Conservation (phyloP, 768 basidiomycete genomes). For the Scleroderma citrinum region DNA sequence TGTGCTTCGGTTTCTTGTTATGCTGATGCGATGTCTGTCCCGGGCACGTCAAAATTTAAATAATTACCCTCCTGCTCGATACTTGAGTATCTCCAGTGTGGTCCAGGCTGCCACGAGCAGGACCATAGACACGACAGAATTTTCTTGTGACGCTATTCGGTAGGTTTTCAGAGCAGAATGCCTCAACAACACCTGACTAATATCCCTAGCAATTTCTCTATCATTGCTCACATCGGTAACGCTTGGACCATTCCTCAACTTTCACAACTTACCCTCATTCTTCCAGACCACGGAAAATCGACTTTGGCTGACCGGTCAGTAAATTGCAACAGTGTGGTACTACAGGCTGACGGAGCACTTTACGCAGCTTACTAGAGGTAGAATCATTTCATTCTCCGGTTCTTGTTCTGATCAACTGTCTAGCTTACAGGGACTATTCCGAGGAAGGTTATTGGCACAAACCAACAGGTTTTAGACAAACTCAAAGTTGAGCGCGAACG, state of each 20-base stretch:
- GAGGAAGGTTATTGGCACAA: slow-evolving; percentile 56
- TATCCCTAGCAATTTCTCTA: slow-evolving; percentile 75
- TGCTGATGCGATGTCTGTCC: slow-evolving; percentile 28
- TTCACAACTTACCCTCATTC: slow-evolving; percentile 5
- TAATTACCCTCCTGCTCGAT: slow-evolving; percentile 4
- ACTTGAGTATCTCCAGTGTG: slow-evolving; percentile 28
- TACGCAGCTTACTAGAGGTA: slow-evolving; percentile 69
- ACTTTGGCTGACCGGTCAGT: slow-evolving; percentile 82
- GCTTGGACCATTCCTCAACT: neutral
- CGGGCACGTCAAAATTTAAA: slow-evolving; percentile 19
- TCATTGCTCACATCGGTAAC: slow-evolving; percentile 91
- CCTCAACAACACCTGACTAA: neutral
- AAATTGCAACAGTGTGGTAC: neutral
- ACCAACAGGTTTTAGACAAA: slow-evolving; percentile 86
- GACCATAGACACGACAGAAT: slow-evolving; percentile 52
- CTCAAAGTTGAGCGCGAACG: slow-evolving; percentile 96
- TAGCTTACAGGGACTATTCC: slow-evolving; percentile 87
- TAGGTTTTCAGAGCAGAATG: slow-evolving; percentile 21
- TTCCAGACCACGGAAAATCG: slow-evolving; percentile 92
- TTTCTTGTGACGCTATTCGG: slow-evolving; percentile 65
- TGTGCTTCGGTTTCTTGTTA: slow-evolving; percentile 5
- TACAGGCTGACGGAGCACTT: slow-evolving; percentile 1
- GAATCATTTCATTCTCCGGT: neutral
- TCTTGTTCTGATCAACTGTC: slow-evolving; percentile 11
- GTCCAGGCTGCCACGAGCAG: slow-evolving; percentile 25